These are phyloP conservation scores for Colletotrichum spaethianum DNA, from an alignment of 2,329 filamentous ascomycete species.

Conservation along the genomic window DNA sequence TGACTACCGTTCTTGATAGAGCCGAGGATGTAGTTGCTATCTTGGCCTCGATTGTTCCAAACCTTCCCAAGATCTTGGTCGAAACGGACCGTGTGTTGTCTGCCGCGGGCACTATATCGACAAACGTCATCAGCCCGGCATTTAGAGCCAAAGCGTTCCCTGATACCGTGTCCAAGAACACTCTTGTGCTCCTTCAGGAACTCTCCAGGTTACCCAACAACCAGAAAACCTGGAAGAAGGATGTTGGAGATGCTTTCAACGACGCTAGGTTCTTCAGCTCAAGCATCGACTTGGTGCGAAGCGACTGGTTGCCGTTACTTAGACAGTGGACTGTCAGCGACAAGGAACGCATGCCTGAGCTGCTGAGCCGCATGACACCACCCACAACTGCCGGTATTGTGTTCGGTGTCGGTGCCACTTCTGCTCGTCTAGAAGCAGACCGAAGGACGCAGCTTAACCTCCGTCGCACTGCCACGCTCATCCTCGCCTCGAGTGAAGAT, in stretches of 20 bases:
- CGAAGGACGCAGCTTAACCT: conserved; percentile 92
- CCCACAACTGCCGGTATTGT: conserved; percentile 96
- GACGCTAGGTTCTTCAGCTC: conserved; percentile 89
- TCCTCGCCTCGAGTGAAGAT: conserved; percentile 84
- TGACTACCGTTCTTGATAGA: conserved; percentile 59
- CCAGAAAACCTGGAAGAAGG: conserved; percentile 93
- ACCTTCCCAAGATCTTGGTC: conserved; percentile 85
- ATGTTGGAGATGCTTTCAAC: conserved; percentile 92
- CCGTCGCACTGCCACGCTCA: conserved; percentile 82
- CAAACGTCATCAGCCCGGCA: conserved; percentile 84
- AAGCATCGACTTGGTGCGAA: conserved; percentile 73
- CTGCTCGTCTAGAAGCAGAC: conserved; percentile 94
- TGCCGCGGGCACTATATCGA: conserved; percentile 85
- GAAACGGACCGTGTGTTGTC: conserved; percentile 87
- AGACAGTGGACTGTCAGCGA: conserved; percentile 88
- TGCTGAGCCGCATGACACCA: conserved; percentile 82
- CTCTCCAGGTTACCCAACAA: conserved; percentile 83
- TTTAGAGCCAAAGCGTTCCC: conserved; percentile 91
- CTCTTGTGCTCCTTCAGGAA: conserved; percentile 81
- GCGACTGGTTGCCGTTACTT: conserved; percentile 86
- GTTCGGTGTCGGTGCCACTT: conserved; percentile 97
- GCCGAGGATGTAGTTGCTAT: conserved; percentile 86
- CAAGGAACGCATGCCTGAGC: conserved; percentile 88
- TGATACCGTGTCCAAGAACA: conserved; percentile 81
- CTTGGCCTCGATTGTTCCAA: conserved; percentile 83